Conservation (phyloP, 2,329 filamentous ascomycete species). For the Tolypocladium ovalisporum region DNA sequence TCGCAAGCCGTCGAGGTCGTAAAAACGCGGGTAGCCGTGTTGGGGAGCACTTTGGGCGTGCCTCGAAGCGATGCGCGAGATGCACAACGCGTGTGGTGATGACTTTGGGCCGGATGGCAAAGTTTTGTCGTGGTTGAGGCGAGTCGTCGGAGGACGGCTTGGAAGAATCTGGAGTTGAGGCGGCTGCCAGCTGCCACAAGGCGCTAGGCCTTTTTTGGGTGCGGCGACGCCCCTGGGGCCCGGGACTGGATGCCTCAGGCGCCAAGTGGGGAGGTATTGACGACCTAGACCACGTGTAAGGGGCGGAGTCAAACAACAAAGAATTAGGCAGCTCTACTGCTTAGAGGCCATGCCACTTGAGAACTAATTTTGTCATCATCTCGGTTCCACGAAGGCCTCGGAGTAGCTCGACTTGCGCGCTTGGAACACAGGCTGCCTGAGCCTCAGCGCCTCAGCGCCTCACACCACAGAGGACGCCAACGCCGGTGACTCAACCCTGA, state of each 20-base stretch:
- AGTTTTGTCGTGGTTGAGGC: constrained; percentile 34
- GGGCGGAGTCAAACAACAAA: neutral
- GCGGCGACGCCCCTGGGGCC: constrained; percentile 7
- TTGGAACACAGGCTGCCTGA: neutral
- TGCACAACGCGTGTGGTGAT: constrained; percentile 44
- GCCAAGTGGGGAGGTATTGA: neutral
- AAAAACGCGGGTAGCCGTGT: constrained; percentile 23
- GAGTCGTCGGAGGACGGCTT: constrained; percentile 25
- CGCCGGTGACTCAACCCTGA: neutral
- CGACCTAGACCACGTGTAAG: neutral
- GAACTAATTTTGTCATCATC: neutral
- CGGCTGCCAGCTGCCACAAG: constrained; percentile 19
- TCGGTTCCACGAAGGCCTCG: neutral
- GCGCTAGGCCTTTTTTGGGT: constrained; percentile 22
- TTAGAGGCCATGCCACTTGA: neutral
- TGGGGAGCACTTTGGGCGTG: constrained; percentile 16
- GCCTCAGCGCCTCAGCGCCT: neutral
- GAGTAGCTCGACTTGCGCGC: neutral
- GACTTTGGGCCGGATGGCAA: constrained; percentile 23
- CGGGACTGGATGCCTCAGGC: constrained; percentile 16
- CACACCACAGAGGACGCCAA: neutral
- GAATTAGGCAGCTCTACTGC: neutral
- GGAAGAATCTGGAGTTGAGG: constrained; percentile 34
- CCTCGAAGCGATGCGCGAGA: constrained; percentile 26
- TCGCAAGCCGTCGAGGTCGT: constrained; percentile 25